These are phyloP conservation scores for Candida suzukii DNA, from an alignment of 805 yeast species.

Conservation along the genomic window DNA sequence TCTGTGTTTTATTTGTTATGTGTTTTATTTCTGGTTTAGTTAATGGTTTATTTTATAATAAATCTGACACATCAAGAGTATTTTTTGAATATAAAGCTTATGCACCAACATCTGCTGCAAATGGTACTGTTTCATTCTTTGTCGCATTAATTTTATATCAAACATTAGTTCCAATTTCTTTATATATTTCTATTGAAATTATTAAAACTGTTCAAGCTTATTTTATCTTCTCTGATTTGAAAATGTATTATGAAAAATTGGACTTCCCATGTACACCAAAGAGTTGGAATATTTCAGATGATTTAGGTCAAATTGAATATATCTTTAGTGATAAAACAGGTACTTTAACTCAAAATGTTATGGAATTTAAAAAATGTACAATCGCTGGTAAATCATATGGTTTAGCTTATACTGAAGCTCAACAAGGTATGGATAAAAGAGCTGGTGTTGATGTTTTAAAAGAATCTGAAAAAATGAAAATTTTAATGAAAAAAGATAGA, in stretches of 20 bases:
- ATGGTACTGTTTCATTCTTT: conserved; percentile 67
- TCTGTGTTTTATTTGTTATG: conserved; percentile 51
- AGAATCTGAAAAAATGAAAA: conserved; percentile 46
- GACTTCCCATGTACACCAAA: conserved; percentile 83
- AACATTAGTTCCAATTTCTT: conserved; percentile 75
- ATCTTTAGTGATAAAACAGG: conserved; percentile 84
- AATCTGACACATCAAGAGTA: conserved; percentile 42
- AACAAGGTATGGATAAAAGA: conserved; percentile 71
- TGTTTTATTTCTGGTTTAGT: conserved; percentile 67
- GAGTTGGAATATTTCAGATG: conserved; percentile 82
- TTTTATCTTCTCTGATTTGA: conserved; percentile 69
- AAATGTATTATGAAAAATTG: conserved; percentile 59
- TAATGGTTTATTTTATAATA: conserved; percentile 58
- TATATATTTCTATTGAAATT: conserved; percentile 76
- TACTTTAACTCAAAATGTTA: conserved; percentile 73
- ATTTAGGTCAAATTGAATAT: conserved; percentile 79
- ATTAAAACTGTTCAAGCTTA: conserved; percentile 78
- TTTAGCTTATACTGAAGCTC: conserved; percentile 76
- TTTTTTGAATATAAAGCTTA: conserved; percentile 64
- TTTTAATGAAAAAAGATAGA: conserved; percentile 50
- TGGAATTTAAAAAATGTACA: conserved; percentile 81
- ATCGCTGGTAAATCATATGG: conserved; percentile 71
- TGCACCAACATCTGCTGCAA: conserved; percentile 57
- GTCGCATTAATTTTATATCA: conserved; percentile 73
- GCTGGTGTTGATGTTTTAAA: conserved; percentile 69